A percentile compares a stretch with the other conserved stretches of the same genome.
Evolutionary conservation across 331 rosid species (phyloP).

Genomic region (Quercus lobata): DNA sequence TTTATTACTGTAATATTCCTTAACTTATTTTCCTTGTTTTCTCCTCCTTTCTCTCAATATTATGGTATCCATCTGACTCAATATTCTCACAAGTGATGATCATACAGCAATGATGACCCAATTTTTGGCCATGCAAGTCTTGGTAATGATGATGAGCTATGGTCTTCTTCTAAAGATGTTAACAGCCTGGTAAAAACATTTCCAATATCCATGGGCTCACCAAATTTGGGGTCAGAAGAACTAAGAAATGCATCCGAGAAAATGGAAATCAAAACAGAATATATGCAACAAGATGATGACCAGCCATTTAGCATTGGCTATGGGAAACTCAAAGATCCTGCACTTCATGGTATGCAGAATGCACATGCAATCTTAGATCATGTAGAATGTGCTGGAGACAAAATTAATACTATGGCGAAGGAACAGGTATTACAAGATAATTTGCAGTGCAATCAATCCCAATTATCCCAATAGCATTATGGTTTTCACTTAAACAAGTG

Average conservation of each 20-base stretch:
- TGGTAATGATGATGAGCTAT: slow-evolving; percentile 57
- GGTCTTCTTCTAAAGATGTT: slow-evolving; percentile 67
- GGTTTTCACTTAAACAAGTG: slow-evolving; percentile 8
- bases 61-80: slow-evolving; percentile 37
- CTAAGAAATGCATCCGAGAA: slow-evolving; percentile 33
- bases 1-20: neutral
- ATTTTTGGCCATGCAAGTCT: slow-evolving; percentile 60
- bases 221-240: slow-evolving; percentile 26
- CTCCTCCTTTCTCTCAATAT: neutral
- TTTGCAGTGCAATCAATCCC: neutral
- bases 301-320: slow-evolving; percentile 33
- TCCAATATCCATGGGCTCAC: slow-evolving; percentile 36
- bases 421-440: slow-evolving; percentile 51
- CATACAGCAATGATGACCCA: slow-evolving; percentile 84
- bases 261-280: slow-evolving; percentile 46
- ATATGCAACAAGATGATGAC: slow-evolving; percentile 33
- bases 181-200: slow-evolving; percentile 37
- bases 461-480: neutral
- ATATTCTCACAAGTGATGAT: slow-evolving; percentile 71
- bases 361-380: slow-evolving; percentile 27
- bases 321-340: slow-evolving; percentile 33
- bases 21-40: neutral
- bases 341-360: slow-evolving; percentile 39
- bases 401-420: slow-evolving; percentile 30
- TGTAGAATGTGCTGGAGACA: slow-evolving; percentile 40